phyloP scores from a whole-genome alignment of 805 yeast genomes.

The Candida endomychidarum region DNA sequence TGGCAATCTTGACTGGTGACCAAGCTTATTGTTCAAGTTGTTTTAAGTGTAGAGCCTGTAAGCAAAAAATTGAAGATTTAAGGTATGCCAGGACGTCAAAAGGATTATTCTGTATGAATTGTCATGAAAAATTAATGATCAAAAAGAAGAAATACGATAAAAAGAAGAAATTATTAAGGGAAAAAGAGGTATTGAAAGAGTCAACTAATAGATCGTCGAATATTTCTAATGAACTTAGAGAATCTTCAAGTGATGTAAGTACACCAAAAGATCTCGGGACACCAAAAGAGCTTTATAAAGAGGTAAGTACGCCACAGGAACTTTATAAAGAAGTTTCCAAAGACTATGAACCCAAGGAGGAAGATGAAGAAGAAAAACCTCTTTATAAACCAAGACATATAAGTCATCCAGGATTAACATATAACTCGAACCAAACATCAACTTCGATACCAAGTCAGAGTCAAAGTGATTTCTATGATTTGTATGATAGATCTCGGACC shows the following conservation, averaged over 20 bases:
- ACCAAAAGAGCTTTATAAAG: no score
- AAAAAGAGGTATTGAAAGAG: constrained; percentile 12
- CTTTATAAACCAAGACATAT: constrained; percentile 19
- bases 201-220: background rate
- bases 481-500: constrained; percentile 15
- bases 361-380: constrained; percentile 18
- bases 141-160: constrained; percentile 67
- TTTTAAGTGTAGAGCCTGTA: constrained; percentile 87
- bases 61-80: constrained; percentile 79
- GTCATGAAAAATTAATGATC: constrained; percentile 81
- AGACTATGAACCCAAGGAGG: background rate
- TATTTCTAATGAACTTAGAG: no score
- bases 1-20: constrained; percentile 93
- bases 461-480: constrained; percentile 16
- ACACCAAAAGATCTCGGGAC: background rate
- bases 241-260: background rate
- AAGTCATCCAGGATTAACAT: constrained; percentile 1
- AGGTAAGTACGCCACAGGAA: no score
- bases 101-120: constrained; percentile 89
- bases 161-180: constrained; percentile 34
- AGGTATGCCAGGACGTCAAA: constrained; percentile 90
- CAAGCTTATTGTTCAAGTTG: constrained; percentile 92
- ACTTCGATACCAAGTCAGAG: constrained; percentile 7
- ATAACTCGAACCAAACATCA: background rate
- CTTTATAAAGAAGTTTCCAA: no score